A percentile compares a stretch with the other conserved stretches of the same genome.
phyloP scores from a whole-genome alignment of 768 basidiomycete genomes.

The Termitomyces bulborhizus region DNA sequence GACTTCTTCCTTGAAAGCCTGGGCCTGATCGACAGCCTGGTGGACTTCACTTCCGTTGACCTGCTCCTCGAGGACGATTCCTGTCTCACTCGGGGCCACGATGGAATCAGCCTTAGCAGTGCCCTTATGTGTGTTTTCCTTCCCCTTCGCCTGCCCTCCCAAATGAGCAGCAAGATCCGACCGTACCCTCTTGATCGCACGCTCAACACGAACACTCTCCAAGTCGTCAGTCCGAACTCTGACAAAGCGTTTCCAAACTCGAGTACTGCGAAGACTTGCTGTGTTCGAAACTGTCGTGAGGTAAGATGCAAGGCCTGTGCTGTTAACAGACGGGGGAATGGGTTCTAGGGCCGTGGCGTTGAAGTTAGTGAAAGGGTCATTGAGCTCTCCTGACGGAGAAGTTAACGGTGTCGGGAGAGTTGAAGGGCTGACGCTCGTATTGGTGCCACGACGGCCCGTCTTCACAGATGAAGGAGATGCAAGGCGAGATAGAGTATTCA shows the following conservation, averaged over 20 bases:
- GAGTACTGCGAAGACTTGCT: conserved; percentile 50
- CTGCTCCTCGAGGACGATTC: conserved; percentile 20
- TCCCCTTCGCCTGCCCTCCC: conserved; percentile 27
- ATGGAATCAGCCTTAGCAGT: conserved; percentile 10
- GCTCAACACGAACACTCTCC: conserved; percentile 80
- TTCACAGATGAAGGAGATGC: conserved; percentile 65
- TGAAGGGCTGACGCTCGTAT: conserved; percentile 28
- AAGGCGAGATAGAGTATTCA: conserved; percentile 80
- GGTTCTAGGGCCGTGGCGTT: conserved; percentile 24
- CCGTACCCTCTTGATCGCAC: conserved; percentile 82
- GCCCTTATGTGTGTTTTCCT: conserved; percentile 21
- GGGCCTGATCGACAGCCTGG: conserved; percentile 36
- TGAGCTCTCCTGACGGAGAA: conserved; percentile 49
- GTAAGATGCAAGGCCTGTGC: conserved; percentile 70
- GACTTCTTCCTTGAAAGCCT: conserved; percentile 17
- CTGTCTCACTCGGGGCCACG: conserved; percentile 15
- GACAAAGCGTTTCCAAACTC: conserved; percentile 83
- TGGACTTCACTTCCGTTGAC: conserved; percentile 30
- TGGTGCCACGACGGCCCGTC: conserved; percentile 32
- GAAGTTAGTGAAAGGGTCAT: conserved; percentile 55
- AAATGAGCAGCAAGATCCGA: conserved; percentile 78
- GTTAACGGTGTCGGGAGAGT: conserved; percentile 38
- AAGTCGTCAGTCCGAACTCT: conserved; percentile 82
- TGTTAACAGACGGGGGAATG: conserved; percentile 36
- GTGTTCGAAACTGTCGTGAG: conserved; percentile 75